A percentile compares a stretch with the other conserved stretches of the same genome.
Conservation (phyloP, 805 yeast species). For the Clavispora asparagi region DNA sequence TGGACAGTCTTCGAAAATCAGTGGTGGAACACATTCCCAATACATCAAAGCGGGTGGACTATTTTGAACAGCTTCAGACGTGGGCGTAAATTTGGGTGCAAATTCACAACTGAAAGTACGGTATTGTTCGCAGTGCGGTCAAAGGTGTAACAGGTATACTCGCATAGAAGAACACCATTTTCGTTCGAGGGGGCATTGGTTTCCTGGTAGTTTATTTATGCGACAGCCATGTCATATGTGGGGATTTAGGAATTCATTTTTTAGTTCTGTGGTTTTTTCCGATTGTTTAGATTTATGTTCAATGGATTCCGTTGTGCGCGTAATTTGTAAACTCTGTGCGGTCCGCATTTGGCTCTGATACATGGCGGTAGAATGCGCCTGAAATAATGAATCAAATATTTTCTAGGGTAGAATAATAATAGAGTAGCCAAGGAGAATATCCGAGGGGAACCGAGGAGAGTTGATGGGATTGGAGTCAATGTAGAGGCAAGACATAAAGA, state of each 20-base stretch:
- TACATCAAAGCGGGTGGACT: slow-evolving; percentile 13
- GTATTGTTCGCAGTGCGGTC: background rate
- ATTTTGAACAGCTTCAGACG: slow-evolving; percentile 14
- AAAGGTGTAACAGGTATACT: no score
- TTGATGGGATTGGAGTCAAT: no score
- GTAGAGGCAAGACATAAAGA: no score
- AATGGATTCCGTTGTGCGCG: background rate
- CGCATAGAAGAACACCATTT: no score
- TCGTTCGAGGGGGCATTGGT: no score
- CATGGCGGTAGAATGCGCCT: background rate
- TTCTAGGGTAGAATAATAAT: no score
- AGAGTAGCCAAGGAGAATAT: no score
- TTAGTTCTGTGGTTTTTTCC: background rate
- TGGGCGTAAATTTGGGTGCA: slow-evolving; percentile 12
- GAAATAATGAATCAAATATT: no score
- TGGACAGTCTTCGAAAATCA: slow-evolving; percentile 23
- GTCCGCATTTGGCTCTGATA: background rate
- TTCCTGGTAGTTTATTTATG: background rate
- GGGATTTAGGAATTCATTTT: background rate
- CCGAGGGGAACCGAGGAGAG: no score
- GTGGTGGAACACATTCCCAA: slow-evolving; percentile 14
- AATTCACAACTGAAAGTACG: background rate
- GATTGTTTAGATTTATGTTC: background rate
- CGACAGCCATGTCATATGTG: no score
- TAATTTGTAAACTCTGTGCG: background rate